A percentile compares a stretch with the other conserved stretches of the same genome.
Evolutionary conservation across 192 early-diverging fungal genomes (phyloP).

Genomic region (Coemansia sp.): DNA sequence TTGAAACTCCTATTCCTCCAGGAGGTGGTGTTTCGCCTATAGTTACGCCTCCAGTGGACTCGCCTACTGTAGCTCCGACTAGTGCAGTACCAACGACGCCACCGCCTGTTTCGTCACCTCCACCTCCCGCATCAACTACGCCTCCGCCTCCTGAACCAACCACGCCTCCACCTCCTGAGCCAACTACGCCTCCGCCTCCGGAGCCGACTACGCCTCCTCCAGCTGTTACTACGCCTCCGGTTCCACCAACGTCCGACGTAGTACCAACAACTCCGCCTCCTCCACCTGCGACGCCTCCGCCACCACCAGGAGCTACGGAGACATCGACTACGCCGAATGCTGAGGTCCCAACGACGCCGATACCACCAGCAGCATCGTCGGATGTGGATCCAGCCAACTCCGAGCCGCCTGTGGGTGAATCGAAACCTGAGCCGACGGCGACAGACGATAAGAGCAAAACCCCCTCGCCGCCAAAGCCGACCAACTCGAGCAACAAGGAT

Average conservation of each 20-base stretch:
- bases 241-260: not conserved
- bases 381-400: not conserved
- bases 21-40: not conserved
- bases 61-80: not conserved
- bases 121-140: not conserved
- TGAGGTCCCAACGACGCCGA: not conserved
- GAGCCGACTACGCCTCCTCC: not conserved
- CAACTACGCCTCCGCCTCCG: not conserved
- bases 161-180: not conserved
- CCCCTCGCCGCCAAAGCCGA: not conserved
- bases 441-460: not conserved
- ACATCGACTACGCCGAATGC: not conserved
- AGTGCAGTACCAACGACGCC: not conserved
- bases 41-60: not conserved
- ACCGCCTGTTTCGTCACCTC: not conserved
- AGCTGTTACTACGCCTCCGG: not conserved
- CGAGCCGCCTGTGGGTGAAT: not conserved
- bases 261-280: not conserved
- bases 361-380: not conserved
- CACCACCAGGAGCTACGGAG: not conserved
- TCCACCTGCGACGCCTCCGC: not conserved
- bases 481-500: not conserved
- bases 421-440: not conserved
- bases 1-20: not conserved
- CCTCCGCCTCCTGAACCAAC: not conserved